phyloP scores from a whole-genome alignment of 331 rosid species.

The Pyracantha coccinea region DNA sequence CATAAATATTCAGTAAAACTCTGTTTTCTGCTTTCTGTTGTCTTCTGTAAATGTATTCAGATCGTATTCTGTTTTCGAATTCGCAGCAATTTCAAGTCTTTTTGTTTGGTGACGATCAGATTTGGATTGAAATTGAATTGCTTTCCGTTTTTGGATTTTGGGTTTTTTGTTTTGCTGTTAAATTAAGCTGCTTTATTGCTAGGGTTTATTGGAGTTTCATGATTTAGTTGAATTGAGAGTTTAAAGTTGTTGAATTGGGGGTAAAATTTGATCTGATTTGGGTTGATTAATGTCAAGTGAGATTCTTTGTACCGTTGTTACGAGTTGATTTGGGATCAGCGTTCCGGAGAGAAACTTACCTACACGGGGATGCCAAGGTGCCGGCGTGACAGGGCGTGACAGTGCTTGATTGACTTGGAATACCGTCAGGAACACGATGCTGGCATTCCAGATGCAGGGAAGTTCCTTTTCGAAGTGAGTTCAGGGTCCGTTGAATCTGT shows the following conservation, averaged over 20 bases:
- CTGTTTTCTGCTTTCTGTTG: neutral
- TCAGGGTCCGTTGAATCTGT: too few relatives aligned
- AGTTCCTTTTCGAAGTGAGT: too few relatives aligned
- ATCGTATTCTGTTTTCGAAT: neutral
- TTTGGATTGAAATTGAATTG: neutral
- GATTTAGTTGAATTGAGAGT: neutral
- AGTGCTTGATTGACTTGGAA: too few relatives aligned
- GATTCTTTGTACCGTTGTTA: neutral
- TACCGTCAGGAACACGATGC: too few relatives aligned
- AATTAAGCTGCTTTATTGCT: neutral
- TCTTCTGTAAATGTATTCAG: neutral
- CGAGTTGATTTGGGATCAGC: neutral
- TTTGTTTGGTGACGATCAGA: slow-evolving; percentile 2
- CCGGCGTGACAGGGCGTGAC: neutral
- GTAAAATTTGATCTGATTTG: neutral
- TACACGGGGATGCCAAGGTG: neutral
- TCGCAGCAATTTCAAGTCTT: neutral
- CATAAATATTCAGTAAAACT: neutral
- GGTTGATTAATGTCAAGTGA: neutral
- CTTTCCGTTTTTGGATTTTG: neutral
- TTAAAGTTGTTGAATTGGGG: neutral
- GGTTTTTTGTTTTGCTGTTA: neutral
- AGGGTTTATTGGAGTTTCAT: neutral
- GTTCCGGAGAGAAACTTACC: neutral
- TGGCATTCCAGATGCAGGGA: too few relatives aligned